These are phyloP conservation scores for Cladosporium halotolerans DNA, from an alignment of 2,329 filamentous ascomycete genomes.

Conservation along the genomic window DNA sequence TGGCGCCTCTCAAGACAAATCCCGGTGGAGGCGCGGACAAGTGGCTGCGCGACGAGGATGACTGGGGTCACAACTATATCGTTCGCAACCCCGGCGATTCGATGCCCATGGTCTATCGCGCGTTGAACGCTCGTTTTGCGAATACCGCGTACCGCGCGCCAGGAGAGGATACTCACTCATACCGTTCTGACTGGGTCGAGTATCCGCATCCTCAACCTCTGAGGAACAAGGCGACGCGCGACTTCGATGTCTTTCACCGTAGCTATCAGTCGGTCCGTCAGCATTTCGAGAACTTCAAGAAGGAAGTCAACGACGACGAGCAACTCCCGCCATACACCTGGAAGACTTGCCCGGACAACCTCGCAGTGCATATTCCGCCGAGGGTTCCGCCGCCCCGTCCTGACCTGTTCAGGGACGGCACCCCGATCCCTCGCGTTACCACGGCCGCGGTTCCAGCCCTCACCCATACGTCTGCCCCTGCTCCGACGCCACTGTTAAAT, in stretches of 20 bases:
- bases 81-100: neutral
- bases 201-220: neutral
- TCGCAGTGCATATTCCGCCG: neutral
- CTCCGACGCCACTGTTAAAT: neutral
- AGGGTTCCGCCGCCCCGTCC: neutral
- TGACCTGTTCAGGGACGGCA: neutral
- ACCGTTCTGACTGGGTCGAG: neutral
- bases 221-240: neutral
- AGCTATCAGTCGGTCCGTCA: conserved; percentile 1
- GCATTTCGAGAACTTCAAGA: neutral
- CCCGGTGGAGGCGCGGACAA: neutral
- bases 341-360: neutral
- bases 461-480: too few relatives aligned
- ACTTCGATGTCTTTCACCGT: neutral
- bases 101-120: conserved; percentile 1
- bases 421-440: neutral
- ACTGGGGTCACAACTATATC: neutral
- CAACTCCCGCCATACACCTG: neutral
- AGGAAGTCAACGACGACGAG: neutral
- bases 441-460: neutral
- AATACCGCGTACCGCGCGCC: neutral
- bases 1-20: neutral
- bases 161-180: neutral
- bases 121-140: neutral
- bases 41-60: conserved; percentile 6